phyloP scores from a whole-genome alignment of 306 rosid genomes.

The Rosa lucieae region DNA sequence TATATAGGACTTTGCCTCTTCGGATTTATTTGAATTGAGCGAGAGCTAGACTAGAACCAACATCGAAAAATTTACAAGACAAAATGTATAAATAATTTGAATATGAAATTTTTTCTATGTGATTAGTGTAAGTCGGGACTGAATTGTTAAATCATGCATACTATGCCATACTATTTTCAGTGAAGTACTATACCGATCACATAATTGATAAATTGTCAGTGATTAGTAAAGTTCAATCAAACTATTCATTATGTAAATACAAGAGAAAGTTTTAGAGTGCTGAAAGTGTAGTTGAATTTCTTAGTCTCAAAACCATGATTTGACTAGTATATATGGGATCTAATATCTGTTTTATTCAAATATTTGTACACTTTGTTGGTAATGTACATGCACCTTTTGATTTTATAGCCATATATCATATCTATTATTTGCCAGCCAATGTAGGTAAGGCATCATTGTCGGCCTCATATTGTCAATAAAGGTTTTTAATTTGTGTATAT shows the following conservation, averaged over 20 bases:
- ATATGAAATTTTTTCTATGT: not conserved
- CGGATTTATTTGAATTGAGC: too few relatives aligned
- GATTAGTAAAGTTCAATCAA: too few relatives aligned
- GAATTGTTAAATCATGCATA: not conserved
- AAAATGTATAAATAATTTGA: not conserved
- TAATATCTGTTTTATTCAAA: not conserved
- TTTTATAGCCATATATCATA: not conserved
- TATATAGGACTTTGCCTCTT: too few relatives aligned
- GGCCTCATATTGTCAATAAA: not conserved
- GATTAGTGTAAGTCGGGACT: not conserved
- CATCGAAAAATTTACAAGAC: not conserved
- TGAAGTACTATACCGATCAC: not conserved
- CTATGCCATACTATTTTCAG: not conserved
- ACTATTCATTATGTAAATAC: not conserved
- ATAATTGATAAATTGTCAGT: too few relatives aligned
- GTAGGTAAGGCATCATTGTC: conserved; percentile 28
- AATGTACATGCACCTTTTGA: conserved; percentile 1
- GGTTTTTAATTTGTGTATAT: not conserved
- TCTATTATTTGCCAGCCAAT: not conserved
- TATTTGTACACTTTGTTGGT: not conserved
- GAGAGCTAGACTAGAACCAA: not conserved
- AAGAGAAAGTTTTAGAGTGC: not conserved
- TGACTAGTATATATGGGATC: not conserved
- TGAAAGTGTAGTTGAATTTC: not conserved
- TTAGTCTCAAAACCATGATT: not conserved